Evolutionary conservation across 345 rosid genomes (phyloP).

Genomic region (Citrus cavaleriei): DNA sequence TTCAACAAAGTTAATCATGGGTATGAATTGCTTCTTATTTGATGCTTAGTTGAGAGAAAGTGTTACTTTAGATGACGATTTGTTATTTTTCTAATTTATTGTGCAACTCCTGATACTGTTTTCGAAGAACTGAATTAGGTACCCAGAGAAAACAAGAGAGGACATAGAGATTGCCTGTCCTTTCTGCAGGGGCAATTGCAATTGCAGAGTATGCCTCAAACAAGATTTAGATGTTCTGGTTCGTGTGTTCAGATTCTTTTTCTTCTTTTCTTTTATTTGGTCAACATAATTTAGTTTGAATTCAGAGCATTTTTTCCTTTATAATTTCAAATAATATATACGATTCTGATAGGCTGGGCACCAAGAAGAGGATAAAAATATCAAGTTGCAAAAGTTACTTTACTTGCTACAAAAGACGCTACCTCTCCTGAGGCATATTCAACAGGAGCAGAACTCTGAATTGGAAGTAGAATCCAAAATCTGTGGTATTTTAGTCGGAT

Average conservation of each 20-base stretch:
- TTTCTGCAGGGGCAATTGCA: constrained; percentile 48
- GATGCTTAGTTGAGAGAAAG: not conserved
- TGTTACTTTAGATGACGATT: not conserved
- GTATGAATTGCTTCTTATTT: not conserved
- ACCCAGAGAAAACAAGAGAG: constrained; percentile 39
- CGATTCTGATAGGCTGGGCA: constrained; percentile 27
- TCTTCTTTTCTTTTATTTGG: not conserved
- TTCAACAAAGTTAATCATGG: not conserved
- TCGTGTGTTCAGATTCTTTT: constrained; percentile 4
- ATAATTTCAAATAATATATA: constrained; percentile 11
- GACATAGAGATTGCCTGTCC: constrained; percentile 47
- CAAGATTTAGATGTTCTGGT: constrained; percentile 32
- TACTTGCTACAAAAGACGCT: constrained; percentile 38
- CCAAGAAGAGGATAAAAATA: constrained; percentile 22
- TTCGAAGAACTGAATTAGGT: constrained; percentile 34
- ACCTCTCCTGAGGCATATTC: constrained; percentile 45
- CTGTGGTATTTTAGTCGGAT: constrained; percentile 27
- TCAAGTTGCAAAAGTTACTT: constrained; percentile 36
- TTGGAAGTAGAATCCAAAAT: constrained; percentile 32
- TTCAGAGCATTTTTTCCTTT: not conserved
- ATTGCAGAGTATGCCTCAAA: constrained; percentile 52
- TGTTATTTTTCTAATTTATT: constrained; percentile 7
- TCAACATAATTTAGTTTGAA: not conserved
- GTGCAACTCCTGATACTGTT: constrained; percentile 12
- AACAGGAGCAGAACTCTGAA: constrained; percentile 44